Conservation (phyloP, 441 rosid species). For the Viola pubescens region DNA sequence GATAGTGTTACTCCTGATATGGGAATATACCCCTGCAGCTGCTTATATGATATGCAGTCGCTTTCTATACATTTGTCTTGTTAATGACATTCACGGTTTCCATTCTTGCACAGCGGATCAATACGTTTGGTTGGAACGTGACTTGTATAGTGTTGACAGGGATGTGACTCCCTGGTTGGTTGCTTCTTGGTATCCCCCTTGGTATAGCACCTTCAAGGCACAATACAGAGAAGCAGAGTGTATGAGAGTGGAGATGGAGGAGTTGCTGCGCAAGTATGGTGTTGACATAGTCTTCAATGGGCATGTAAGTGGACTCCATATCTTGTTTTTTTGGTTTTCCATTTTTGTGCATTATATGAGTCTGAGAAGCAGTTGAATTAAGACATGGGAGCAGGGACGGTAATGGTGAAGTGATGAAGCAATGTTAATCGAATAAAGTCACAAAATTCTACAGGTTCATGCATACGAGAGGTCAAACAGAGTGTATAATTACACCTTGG, state of each 20-base stretch:
- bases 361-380: not conserved
- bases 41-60: not conserved
- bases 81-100: not conserved
- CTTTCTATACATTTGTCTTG: not conserved
- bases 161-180: conserved; percentile 38
- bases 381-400: not conserved
- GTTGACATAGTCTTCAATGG: conserved; percentile 48
- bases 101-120: conserved; percentile 26
- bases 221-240: conserved; percentile 43
- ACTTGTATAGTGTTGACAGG: conserved; percentile 28
- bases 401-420: not conserved
- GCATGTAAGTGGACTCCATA: conserved; percentile 29
- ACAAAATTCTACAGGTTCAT: conserved; percentile 47
- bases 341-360: not conserved
- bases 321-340: too few relatives aligned
- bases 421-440: not conserved
- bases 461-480: conserved; percentile 90
- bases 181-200: conserved; percentile 35
- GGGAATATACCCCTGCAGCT: not conserved
- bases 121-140: conserved; percentile 32
- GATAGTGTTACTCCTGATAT: not conserved
- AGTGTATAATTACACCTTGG: conserved; percentile 64
- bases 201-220: conserved; percentile 38
- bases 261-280: conserved; percentile 23
- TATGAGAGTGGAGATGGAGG: conserved; percentile 42